phyloP scores from a whole-genome alignment of 192 early-diverging fungal genomes.

The Dissophora globulifera region DNA sequence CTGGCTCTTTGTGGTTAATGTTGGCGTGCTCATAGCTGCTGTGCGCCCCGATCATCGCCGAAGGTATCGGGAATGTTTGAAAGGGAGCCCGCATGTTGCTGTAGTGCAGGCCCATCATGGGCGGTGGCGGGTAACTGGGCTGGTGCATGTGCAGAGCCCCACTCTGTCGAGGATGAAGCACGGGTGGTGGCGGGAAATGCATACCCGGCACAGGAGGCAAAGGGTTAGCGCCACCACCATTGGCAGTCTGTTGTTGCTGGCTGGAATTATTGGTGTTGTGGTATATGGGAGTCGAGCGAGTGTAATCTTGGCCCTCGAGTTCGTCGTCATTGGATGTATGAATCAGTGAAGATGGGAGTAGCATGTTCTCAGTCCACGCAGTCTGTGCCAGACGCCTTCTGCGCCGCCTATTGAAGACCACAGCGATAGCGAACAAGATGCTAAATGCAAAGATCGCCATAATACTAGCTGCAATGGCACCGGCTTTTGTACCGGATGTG shows the following conservation, averaged over 20 bases:
- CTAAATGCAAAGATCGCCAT: slow-evolving; percentile 21
- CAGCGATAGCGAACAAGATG: slow-evolving; percentile 15
- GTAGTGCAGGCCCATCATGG: slow-evolving; percentile 14
- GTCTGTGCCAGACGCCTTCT: slow-evolving; percentile 24
- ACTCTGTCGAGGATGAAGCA: slow-evolving; percentile 39
- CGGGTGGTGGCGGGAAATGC: slow-evolving; percentile 33
- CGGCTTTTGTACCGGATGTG: slow-evolving; percentile 8
- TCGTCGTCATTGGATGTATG: slow-evolving; percentile 39
- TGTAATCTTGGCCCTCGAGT: slow-evolving; percentile 38
- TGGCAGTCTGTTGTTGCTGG: too few relatives aligned
- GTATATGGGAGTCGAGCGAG: slow-evolving; percentile 29
- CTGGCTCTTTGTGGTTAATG: slow-evolving; percentile 29
- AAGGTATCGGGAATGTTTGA: slow-evolving; percentile 18
- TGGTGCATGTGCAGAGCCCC: slow-evolving; percentile 30
- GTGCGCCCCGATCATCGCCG: not conserved
- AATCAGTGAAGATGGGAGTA: slow-evolving; percentile 22
- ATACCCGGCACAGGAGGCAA: slow-evolving; percentile 12
- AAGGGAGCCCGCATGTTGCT: slow-evolving; percentile 13
- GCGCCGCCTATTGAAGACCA: slow-evolving; percentile 33
- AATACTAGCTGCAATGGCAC: slow-evolving; percentile 19
- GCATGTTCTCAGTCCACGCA: slow-evolving; percentile 47
- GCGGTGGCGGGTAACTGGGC: slow-evolving; percentile 31
- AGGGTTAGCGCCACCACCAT: too few relatives aligned
- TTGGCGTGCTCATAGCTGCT: slow-evolving; percentile 4
- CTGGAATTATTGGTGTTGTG: not conserved